Conservation (phyloP, 2,329 filamentous ascomycete genomes). For the Emmonsiellopsis sp. region DNA sequence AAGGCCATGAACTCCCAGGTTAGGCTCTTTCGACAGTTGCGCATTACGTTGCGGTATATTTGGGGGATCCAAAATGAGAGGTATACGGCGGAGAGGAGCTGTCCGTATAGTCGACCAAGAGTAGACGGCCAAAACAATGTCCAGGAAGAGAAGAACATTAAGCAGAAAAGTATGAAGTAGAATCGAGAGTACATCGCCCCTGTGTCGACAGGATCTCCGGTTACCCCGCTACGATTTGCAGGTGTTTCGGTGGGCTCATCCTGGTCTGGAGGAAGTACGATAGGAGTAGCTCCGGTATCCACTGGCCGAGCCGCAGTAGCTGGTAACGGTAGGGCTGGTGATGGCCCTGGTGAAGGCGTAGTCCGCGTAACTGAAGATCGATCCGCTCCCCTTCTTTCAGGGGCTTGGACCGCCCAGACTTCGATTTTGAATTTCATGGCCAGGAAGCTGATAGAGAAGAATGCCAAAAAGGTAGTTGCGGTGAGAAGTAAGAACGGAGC, state of each 20-base stretch:
- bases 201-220: slow-evolving; percentile 38
- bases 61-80: slow-evolving; percentile 90
- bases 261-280: slow-evolving; percentile 50
- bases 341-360: not conserved
- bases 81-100: slow-evolving; percentile 62
- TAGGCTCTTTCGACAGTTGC: slow-evolving; percentile 87
- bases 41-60: slow-evolving; percentile 79
- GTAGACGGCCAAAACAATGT: slow-evolving; percentile 48
- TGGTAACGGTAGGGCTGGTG: slow-evolving; percentile 27
- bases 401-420: slow-evolving; percentile 55
- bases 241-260: slow-evolving; percentile 35
- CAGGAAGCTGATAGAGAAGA: slow-evolving; percentile 53
- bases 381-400: slow-evolving; percentile 29
- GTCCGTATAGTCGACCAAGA: slow-evolving; percentile 46
- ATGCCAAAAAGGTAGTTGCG: slow-evolving; percentile 49
- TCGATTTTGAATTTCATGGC: slow-evolving; percentile 59
- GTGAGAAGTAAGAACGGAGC: slow-evolving; percentile 48
- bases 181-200: slow-evolving; percentile 54
- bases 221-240: slow-evolving; percentile 24
- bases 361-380: slow-evolving; percentile 14
- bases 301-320: slow-evolving; percentile 37
- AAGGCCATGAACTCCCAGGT: slow-evolving; percentile 84
- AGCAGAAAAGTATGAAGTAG: slow-evolving; percentile 49
- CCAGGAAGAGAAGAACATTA: slow-evolving; percentile 52
- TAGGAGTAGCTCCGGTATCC: slow-evolving; percentile 44